phyloP scores from a whole-genome alignment of 805 yeast genomes.

The Sugiyamaella marilandica region DNA sequence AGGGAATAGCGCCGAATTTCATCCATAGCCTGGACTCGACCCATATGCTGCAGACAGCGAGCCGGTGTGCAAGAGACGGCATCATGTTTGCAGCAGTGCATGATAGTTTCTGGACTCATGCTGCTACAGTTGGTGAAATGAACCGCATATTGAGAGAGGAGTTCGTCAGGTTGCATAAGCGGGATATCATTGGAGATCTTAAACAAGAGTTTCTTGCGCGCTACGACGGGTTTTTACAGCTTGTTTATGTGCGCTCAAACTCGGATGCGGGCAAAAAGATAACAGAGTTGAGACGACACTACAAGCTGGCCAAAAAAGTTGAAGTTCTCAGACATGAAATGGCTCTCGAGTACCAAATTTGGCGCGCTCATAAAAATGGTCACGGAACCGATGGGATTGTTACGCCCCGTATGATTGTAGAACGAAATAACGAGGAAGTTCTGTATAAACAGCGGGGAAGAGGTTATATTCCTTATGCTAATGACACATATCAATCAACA shows the following conservation, averaged over 20 bases:
- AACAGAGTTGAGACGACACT: background rate
- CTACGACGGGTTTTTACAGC: slow-evolving; percentile 63
- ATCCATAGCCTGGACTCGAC: slow-evolving; percentile 95
- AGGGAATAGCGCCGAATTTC: slow-evolving; percentile 92
- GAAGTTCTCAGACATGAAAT: slow-evolving; percentile 11
- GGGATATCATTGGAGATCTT: slow-evolving; percentile 61
- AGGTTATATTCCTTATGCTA: background rate
- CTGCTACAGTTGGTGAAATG: slow-evolving; percentile 70
- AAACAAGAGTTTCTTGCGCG: slow-evolving; percentile 74
- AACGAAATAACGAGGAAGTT: background rate
- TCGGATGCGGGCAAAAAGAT: slow-evolving; percentile 2
- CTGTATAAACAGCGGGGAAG: background rate
- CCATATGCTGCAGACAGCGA: slow-evolving; percentile 88
- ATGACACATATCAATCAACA: background rate
- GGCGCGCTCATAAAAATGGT: background rate
- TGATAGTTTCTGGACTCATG: slow-evolving; percentile 98
- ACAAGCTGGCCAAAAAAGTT: background rate
- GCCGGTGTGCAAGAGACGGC: slow-evolving; percentile 53
- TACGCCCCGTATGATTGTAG: background rate
- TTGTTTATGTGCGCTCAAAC: slow-evolving; percentile 48
- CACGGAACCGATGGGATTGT: background rate
- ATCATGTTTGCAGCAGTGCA: slow-evolving; percentile 90
- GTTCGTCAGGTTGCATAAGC: slow-evolving; percentile 71
- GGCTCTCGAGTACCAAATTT: slow-evolving; percentile 2
- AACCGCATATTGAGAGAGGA: slow-evolving; percentile 65